phyloP scores from a whole-genome alignment of 495 filamentous ascomycete genomes.

The Tuber microsphaerosporum region DNA sequence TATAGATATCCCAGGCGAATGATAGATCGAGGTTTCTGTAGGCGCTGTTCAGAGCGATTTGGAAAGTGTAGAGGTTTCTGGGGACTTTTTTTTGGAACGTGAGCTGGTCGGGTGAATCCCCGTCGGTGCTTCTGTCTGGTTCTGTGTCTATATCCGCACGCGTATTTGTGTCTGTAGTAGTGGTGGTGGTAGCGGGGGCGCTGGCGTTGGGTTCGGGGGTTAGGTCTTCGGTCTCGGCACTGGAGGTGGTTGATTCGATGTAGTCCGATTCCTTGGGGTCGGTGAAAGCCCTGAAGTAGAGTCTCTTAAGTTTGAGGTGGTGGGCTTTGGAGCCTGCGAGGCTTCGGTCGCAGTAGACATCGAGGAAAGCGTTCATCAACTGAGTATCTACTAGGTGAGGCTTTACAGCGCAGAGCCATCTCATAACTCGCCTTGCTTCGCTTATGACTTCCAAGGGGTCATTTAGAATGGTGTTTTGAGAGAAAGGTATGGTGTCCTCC shows the following conservation, averaged over 20 bases:
- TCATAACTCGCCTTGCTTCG: slow-evolving; percentile 29
- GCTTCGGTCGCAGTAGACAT: slow-evolving; percentile 21
- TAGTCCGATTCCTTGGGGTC: slow-evolving; percentile 1
- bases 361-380: slow-evolving; percentile 38
- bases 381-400: slow-evolving; percentile 32
- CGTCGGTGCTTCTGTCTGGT: not conserved
- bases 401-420: slow-evolving; percentile 26
- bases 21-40: slow-evolving; percentile 21
- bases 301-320: not conserved
- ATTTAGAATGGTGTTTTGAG: slow-evolving; percentile 26
- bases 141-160: not conserved
- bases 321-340: not conserved
- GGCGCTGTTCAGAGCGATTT: slow-evolving; percentile 21
- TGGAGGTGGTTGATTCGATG: not conserved
- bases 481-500: slow-evolving; percentile 35
- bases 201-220: not conserved
- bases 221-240: not conserved
- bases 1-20: slow-evolving; percentile 28
- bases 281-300: not conserved
- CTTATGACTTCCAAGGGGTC: slow-evolving; percentile 29
- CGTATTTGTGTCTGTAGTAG: not conserved
- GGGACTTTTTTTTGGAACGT: slow-evolving; percentile 8
- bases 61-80: slow-evolving; percentile 37
- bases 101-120: not conserved
- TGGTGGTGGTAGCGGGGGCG: not conserved